Evolutionary conservation across 257 asterid genomes (phyloP).

Genomic region (Solanum rostratum): DNA sequence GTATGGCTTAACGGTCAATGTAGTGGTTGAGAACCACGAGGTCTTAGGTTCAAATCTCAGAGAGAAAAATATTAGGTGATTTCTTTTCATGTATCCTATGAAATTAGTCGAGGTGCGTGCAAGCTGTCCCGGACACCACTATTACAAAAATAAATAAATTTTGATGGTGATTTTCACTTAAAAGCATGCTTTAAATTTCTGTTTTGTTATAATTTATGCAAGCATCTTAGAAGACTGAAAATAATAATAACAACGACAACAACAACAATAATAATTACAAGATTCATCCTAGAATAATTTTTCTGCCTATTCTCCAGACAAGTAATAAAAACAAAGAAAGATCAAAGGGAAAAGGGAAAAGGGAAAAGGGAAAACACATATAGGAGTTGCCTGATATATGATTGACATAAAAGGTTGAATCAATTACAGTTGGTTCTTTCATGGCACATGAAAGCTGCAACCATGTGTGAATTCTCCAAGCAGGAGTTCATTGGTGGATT

Average conservation of each 20-base stretch:
- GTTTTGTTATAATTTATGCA: neutral
- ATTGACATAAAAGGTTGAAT: neutral
- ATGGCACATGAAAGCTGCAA: conserved; percentile 95
- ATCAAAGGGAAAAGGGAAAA: neutral
- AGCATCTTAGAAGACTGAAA: neutral
- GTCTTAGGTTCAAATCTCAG: neutral
- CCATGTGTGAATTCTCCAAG: conserved; percentile 96
- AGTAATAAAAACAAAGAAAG: neutral
- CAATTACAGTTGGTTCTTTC: conserved; percentile 41
- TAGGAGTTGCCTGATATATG: neutral
- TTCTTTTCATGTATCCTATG: neutral
- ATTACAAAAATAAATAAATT: neutral
- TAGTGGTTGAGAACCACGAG: neutral
- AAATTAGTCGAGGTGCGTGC: too few relatives aligned
- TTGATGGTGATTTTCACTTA: neutral
- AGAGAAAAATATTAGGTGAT: neutral
- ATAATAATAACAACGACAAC: neutral
- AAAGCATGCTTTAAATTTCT: neutral
- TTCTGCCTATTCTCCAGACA: neutral
- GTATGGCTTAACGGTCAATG: neutral
- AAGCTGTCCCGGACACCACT: neutral
- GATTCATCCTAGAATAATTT: neutral
- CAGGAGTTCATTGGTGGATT: conserved; percentile 83
- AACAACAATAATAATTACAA: neutral
- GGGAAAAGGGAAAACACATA: neutral